Evolutionary conservation across 2,329 filamentous ascomycete species (phyloP).

Genomic region (Epichloe gansuensis): DNA sequence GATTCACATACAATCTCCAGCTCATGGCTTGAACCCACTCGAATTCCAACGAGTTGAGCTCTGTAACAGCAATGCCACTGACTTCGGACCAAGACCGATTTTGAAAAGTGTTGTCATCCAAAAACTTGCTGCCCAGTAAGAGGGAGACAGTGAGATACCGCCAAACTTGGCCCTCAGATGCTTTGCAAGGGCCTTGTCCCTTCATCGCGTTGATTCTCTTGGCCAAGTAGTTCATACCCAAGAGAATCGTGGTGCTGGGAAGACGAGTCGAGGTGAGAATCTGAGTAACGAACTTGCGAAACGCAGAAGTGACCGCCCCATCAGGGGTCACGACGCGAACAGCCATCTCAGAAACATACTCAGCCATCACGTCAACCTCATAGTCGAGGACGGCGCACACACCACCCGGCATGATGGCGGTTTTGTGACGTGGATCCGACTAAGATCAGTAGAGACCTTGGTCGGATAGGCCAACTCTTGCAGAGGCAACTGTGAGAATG

Average conservation of each 20-base stretch:
- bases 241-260: conserved; percentile 79
- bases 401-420: conserved; percentile 55
- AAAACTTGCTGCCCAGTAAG: conserved; percentile 84
- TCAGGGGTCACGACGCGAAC: conserved; percentile 43
- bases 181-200: conserved; percentile 37
- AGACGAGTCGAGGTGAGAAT: conserved; percentile 82
- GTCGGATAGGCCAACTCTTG: conserved; percentile 17
- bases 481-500: conserved; percentile 4
- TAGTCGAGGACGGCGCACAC: conserved; percentile 93
- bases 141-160: conserved; percentile 76
- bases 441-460: conserved; percentile 27
- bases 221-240: conserved; percentile 81
- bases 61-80: conserved; percentile 71
- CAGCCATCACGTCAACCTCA: conserved; percentile 90
- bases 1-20: conserved; percentile 79
- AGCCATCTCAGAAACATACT: conserved; percentile 87
- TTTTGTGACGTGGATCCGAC: conserved; percentile 20
- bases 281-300: conserved; percentile 84
- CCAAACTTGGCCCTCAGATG: conserved; percentile 63
- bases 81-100: conserved; percentile 95
- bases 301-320: conserved; percentile 49
- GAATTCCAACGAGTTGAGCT: conserved; percentile 75
- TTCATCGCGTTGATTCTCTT: conserved; percentile 69
- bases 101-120: conserved; percentile 96
- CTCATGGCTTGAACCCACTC: conserved; percentile 76